Evolutionary conservation across 2,329 filamentous ascomycete genomes (phyloP).

Genomic region (Exophiala sp.): DNA sequence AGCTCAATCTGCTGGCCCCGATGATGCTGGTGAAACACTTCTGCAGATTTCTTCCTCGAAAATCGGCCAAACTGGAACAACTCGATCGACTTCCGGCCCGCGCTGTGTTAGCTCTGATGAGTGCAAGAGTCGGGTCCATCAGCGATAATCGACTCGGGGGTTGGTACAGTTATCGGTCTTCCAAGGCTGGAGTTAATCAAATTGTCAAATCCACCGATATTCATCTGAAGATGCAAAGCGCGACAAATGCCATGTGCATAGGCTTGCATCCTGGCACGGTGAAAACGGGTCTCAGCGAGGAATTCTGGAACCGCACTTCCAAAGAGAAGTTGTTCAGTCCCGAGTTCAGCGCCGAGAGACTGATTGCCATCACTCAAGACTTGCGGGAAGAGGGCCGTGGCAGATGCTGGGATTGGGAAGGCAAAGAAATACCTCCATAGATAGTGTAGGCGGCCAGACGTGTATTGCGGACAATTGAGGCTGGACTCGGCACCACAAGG

Average conservation of each 20-base stretch:
- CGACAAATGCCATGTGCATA: slow-evolving; percentile 60
- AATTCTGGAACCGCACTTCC: slow-evolving; percentile 63
- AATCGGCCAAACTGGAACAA: slow-evolving; percentile 40
- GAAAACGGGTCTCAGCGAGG: slow-evolving; percentile 63
- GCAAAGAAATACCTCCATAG: slow-evolving; percentile 25
- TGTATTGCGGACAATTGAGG: no score
- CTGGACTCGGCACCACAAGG: background rate
- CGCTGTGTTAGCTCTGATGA: slow-evolving; percentile 67
- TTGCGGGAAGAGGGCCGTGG: slow-evolving; percentile 50
- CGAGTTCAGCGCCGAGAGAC: slow-evolving; percentile 59
- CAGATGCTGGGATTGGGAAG: slow-evolving; percentile 28
- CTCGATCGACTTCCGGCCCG: slow-evolving; percentile 25
- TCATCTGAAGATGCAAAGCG: slow-evolving; percentile 53
- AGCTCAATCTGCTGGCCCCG: slow-evolving; percentile 67
- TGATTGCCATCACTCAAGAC: slow-evolving; percentile 54
- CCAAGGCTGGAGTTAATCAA: slow-evolving; percentile 68
- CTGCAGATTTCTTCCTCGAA: slow-evolving; percentile 59
- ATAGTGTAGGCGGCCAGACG: no score
- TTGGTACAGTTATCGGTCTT: slow-evolving; percentile 75
- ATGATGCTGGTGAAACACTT: slow-evolving; percentile 74
- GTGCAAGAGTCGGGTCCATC: slow-evolving; percentile 69
- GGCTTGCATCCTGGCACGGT: slow-evolving; percentile 76
- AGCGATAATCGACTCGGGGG: slow-evolving; percentile 67
- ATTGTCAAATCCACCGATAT: slow-evolving; percentile 66
- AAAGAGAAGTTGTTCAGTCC: slow-evolving; percentile 60